These are phyloP conservation scores for Neophaeococcomyces mojaviensis DNA, from an alignment of 2,329 filamentous ascomycete genomes.

Conservation along the genomic window DNA sequence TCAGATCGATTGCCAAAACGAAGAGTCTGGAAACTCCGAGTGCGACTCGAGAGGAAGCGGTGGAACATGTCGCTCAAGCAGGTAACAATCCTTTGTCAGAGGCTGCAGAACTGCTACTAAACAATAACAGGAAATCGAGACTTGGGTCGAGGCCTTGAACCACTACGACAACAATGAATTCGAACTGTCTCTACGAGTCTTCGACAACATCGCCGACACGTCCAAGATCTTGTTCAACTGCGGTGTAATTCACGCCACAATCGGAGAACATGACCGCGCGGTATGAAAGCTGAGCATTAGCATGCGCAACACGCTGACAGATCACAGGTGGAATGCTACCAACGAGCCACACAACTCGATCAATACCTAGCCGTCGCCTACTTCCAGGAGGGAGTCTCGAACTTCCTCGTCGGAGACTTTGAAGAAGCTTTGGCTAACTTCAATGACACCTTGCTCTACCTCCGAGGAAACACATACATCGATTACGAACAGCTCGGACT, in stretches of 20 bases:
- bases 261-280: conserved; percentile 92
- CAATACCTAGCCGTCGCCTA: conserved; percentile 96
- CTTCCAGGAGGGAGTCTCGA: conserved; percentile 97
- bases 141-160: conserved; percentile 84
- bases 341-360: conserved; percentile 81
- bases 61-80: conserved; percentile 27
- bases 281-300: conserved; percentile 46
- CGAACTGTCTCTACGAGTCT: conserved; percentile 75
- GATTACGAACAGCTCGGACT: conserved; percentile 95
- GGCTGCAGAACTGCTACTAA: background rate
- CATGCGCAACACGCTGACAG: conserved; percentile 12
- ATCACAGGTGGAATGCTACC: conserved; percentile 80
- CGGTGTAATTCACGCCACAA: conserved; percentile 91
- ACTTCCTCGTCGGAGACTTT: conserved; percentile 93
- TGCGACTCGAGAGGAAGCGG: conserved; percentile 9
- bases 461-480: conserved; percentile 93
- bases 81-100: conserved; percentile 11
- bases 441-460: conserved; percentile 91
- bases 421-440: conserved; percentile 97
- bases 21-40: conserved; percentile 10
- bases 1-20: background rate
- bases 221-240: conserved; percentile 99
- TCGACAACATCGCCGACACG: conserved; percentile 83
- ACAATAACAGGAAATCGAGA: conserved; percentile 82
- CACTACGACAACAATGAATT: conserved; percentile 98